phyloP scores from a whole-genome alignment of 345 rosid genomes.

The Linum tenue region DNA sequence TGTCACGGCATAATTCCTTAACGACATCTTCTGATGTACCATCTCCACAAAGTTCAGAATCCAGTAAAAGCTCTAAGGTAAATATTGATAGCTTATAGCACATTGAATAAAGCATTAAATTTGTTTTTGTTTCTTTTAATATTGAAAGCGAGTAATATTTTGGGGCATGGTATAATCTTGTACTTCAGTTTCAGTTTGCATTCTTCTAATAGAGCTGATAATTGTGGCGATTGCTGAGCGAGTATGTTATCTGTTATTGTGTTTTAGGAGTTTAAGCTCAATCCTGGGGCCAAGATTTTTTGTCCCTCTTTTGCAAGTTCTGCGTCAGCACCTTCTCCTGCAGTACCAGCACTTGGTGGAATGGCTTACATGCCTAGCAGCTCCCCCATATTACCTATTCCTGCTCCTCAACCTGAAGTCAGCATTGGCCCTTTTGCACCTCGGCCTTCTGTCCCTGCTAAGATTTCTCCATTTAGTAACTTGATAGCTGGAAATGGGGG shows the following conservation, averaged over 20 bases:
- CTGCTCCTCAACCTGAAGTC: slow-evolving; percentile 45
- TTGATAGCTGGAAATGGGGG: slow-evolving; percentile 39
- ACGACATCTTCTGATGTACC: slow-evolving; percentile 34
- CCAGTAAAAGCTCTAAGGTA: slow-evolving; percentile 53
- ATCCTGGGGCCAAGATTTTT: slow-evolving; percentile 71
- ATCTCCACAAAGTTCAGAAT: slow-evolving; percentile 35
- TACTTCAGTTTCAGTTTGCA: not conserved
- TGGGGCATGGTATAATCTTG: not conserved
- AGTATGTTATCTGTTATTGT: not conserved
- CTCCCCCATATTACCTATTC: slow-evolving; percentile 39
- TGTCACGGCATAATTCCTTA: slow-evolving; percentile 14
- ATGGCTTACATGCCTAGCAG: slow-evolving; percentile 42
- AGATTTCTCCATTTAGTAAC: slow-evolving; percentile 47
- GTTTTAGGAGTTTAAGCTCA: slow-evolving; percentile 75
- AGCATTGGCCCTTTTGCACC: slow-evolving; percentile 41
- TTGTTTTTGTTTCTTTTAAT: not conserved
- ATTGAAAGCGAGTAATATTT: no score
- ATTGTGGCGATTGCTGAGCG: not conserved
- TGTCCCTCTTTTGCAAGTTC: slow-evolving; percentile 55
- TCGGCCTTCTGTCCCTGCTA: slow-evolving; percentile 40
- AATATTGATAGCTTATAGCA: not conserved
- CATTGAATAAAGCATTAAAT: not conserved
- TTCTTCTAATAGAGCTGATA: no score
- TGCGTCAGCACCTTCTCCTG: slow-evolving; percentile 36
- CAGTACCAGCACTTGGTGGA: slow-evolving; percentile 36